Percentiles rank a stretch among this genome's conserved stretches.
These are phyloP conservation scores for Ophiostoma piceae DNA, from an alignment of 2,329 filamentous ascomycete genomes.

Conservation along the genomic window DNA sequence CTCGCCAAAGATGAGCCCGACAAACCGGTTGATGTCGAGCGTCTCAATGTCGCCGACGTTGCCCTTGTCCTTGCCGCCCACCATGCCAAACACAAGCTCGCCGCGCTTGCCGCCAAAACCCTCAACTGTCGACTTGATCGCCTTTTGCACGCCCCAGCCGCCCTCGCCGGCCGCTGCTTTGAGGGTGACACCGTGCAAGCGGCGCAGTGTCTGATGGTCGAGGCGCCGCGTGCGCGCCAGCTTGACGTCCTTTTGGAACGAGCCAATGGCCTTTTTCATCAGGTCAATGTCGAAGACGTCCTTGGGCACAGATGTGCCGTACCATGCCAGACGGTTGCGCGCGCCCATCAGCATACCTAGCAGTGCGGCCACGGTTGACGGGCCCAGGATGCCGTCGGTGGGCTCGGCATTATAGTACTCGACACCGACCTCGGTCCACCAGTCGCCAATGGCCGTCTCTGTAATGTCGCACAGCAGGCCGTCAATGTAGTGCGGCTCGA, in stretches of 20 bases:
- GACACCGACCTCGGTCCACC: constrained; percentile 91
- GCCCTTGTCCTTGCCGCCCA: constrained; percentile 77
- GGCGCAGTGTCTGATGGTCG: constrained; percentile 76
- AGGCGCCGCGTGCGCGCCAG: constrained; percentile 71
- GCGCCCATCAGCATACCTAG: constrained; percentile 85
- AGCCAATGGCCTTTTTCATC: constrained; percentile 76
- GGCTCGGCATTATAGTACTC: constrained; percentile 92
- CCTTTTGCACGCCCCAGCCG: constrained; percentile 85
- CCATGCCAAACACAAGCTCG: constrained; percentile 93
- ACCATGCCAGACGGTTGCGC: constrained; percentile 80
- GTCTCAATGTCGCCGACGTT: constrained; percentile 92
- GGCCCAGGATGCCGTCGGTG: constrained; percentile 84
- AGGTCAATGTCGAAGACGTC: constrained; percentile 82
- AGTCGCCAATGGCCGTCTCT: constrained; percentile 82
- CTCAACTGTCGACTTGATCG: constrained; percentile 90
- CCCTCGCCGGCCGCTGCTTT: constrained; percentile 85
- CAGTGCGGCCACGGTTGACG: constrained; percentile 82
- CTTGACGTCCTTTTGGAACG: constrained; percentile 87
- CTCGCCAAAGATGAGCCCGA: constrained; percentile 72
- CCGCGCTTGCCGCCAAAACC: constrained; percentile 91
- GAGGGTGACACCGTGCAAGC: constrained; percentile 74
- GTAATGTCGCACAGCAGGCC: constrained; percentile 90
- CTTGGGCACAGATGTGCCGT: constrained; percentile 77
- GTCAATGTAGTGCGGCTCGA: constrained; percentile 85
- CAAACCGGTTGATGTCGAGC: constrained; percentile 77